Percentiles rank a stretch among this genome's conserved stretches.
Evolutionary conservation across 257 asterid genomes (phyloP).

Genomic region (Jacaranda copaia): DNA sequence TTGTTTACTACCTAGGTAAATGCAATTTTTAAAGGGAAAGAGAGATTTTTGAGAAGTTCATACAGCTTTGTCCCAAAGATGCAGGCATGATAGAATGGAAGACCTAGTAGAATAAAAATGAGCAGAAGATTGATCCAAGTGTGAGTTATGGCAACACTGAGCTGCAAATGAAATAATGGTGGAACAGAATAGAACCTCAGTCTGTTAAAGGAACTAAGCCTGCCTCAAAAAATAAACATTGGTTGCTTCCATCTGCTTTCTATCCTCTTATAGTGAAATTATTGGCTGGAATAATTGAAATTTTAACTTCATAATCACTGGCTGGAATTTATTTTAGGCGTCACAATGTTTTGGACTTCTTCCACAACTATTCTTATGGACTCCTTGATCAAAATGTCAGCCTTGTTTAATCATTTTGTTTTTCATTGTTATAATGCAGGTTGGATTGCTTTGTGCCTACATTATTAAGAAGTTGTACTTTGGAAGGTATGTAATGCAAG

Average conservation of each 20-base stretch:
- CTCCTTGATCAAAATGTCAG: neutral
- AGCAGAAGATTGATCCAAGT: too few relatives aligned
- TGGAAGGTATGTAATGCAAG: conserved; percentile 58
- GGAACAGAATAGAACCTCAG: neutral
- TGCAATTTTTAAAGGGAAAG: neutral
- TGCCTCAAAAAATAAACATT: neutral
- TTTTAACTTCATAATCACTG: neutral
- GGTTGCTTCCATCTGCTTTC: neutral
- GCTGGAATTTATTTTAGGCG: neutral
- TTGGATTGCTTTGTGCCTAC: conserved; percentile 78
- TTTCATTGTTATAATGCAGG: conserved; percentile 49
- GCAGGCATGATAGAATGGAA: neutral
- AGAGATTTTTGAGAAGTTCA: neutral
- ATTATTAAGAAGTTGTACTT: conserved; percentile 55
- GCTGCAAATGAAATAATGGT: neutral
- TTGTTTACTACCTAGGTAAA: neutral
- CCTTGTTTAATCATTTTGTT: conserved; percentile 23
- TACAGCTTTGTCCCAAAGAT: neutral
- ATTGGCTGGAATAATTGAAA: neutral
- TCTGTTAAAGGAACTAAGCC: neutral
- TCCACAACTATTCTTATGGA: neutral
- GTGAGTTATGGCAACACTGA: neutral
- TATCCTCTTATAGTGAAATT: neutral
- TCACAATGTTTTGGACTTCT: conserved; percentile 2
- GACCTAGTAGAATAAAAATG: neutral